Evolutionary conservation across 2,329 filamentous ascomycete genomes (phyloP), one percentile per base, ranked within the genome.

Genomic region (Achaetomium macrosporum): DNA sequence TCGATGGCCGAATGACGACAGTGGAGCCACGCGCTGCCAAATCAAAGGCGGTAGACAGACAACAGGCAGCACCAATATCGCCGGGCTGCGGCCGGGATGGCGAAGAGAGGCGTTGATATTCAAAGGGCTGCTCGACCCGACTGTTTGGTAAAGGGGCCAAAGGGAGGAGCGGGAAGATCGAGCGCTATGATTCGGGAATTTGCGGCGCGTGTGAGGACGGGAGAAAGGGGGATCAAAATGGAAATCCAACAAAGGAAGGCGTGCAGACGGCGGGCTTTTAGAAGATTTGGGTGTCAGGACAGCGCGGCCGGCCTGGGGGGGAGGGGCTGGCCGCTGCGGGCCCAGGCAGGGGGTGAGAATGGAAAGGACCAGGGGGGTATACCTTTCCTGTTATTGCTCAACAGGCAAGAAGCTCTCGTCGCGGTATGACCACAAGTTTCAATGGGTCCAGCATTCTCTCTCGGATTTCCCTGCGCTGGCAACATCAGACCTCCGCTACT

Each of bases 211-310:
- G 52, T 46, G 49, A 47, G 35, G 5, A 8, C 15, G 15, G 13
- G 45, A 45, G 53, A 35, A 42, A 43, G 50, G 40, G 25, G 25
- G 52, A 60, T 59, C 57, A 59, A 61, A 62, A 59, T 56, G 59
- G 60, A 61, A 62, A 62, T 30, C 55, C 55, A 54, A 55, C 55
- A 57, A 62, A 60, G 55, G 39, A 56, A 37, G 55, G 55, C 42
- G 55, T 52, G 56, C 53, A 58, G 56, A n/a, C 43, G 31, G 54
- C 57, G 51, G 47, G 54, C 54, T 54, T 55, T 58, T 59, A 60
- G 56, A 53, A 57, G 55, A 50, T 37, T 44, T 42, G 37, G 33
- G 39, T 44, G 44, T 51, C 50, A 49, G 51, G 51, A 56, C 53
- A 47, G 47, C 37, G 31, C 16, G 29, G 5, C n/a, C 15, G 10